Base-by-base conservation (phyloP, 208 protist species). In the Tritrichomonas foetus region DNA sequence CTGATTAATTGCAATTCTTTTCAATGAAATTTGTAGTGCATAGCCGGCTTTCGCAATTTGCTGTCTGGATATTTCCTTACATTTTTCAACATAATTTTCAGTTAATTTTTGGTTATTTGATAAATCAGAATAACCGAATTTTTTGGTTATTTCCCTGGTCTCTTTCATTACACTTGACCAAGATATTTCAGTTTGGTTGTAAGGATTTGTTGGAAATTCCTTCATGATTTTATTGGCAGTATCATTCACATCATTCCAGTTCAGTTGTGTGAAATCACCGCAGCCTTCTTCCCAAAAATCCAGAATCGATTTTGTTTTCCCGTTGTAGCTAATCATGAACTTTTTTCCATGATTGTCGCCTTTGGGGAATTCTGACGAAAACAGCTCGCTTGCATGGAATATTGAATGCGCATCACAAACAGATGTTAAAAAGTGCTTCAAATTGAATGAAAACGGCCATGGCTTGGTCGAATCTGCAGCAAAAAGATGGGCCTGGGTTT, bases 261-360 rank as follows among this genome's bases (percentile, higher is more conserved):
- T 36, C 53, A 27, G 0, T 30, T 82, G 39, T 53, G 25, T 20
- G 39, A 61, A 89, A 5, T 36, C 33, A 9, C 78, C 78, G 16
- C 78, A 89, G 20, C 78, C 78, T 55, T 41, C 16, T 89, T 89
- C 78, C 78, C 78, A 89, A 61, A 89, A 30, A 39, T 89, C 78
- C 33, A 39, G 57, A 39, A 89, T 39, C 5, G 47, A 61, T 16
- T 16, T 89, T 2, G 39, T 13, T 33, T 89, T 89, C 39, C 47
- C 47, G 30, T 89, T 89, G 16, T 55, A 39, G 0, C 57, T 89
- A 0, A 89, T 27, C 33, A 33, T 44, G 30, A 89, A 89, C 33
- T 89, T 49, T 39, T n/a, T 53, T n/a, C 47, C 78, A 89, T 89
- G 33, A 33, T 49, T 8, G 27, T 89, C 78, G 8, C 78, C 78